A percentile compares a stretch with the other conserved stretches of the same genome.
phyloP scores from a whole-genome alignment of 805 yeast genomes.

The Starmerella etchellsii region DNA sequence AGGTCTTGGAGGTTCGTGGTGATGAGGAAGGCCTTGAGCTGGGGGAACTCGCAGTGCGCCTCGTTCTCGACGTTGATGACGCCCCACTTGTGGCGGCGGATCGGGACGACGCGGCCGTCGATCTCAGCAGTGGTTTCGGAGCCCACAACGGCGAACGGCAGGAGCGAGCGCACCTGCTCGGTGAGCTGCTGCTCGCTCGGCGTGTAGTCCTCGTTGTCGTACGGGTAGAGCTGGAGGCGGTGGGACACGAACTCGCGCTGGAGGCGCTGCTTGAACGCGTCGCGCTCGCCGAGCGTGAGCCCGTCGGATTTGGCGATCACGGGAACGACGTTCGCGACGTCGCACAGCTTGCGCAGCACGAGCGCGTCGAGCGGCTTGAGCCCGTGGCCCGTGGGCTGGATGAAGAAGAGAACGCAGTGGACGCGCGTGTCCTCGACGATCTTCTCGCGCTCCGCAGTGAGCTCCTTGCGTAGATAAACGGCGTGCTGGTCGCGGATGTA shows the following conservation, averaged over 20 bases:
- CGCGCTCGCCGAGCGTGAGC: conserved; percentile 73
- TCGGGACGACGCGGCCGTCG: conserved; percentile 71
- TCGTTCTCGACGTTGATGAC: conserved; percentile 86
- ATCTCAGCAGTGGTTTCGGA: conserved; percentile 65
- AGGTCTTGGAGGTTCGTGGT: conserved; percentile 93
- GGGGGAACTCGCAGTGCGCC: conserved; percentile 89
- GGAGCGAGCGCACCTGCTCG: conserved; percentile 25
- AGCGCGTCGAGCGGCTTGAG: conserved; percentile 70
- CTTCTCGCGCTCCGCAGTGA: conserved; percentile 85
- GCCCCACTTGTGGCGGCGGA: conserved; percentile 92
- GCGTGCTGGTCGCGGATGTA: conserved; percentile 93
- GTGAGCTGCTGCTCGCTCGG: conserved; percentile 28
- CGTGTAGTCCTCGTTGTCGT: conserved; percentile 40
- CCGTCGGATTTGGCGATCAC: conserved; percentile 90
- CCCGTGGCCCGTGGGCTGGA: conserved; percentile 82
- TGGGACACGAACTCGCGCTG: conserved; percentile 66
- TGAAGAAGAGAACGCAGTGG: conserved; percentile 82
- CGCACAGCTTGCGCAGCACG: conserved; percentile 71
- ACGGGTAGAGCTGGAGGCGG: conserved; percentile 69
- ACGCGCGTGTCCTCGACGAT: conserved; percentile 77
- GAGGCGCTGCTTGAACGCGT: conserved; percentile 54
- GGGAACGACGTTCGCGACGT: conserved; percentile 88
- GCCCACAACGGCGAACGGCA: conserved; percentile 93
- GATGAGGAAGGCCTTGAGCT: conserved; percentile 83
- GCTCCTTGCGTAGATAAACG: conserved; percentile 77